Evolutionary conservation across 2,329 filamentous ascomycete genomes (phyloP).

Genomic region (Fusarium marasasianum): DNA sequence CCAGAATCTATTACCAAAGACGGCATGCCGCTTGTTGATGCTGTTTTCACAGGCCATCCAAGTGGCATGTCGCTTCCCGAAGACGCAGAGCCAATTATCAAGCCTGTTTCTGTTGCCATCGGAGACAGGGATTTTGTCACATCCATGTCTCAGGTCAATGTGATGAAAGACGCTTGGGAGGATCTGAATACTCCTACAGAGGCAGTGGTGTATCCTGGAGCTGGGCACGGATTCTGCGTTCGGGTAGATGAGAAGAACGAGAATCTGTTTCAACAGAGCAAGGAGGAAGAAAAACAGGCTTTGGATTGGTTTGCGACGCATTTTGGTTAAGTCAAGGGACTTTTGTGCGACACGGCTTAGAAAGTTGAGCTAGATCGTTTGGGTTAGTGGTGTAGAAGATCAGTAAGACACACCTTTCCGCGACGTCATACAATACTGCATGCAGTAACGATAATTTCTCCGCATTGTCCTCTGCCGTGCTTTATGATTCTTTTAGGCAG

Average conservation of each 20-base stretch:
- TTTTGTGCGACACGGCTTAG: background rate
- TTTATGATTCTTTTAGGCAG: background rate
- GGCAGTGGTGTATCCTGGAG: background rate
- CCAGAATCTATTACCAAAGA: background rate
- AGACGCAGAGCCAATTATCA: rapidly evolving
- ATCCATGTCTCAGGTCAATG: rapidly evolving
- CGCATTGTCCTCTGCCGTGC: background rate
- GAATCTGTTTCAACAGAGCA: background rate
- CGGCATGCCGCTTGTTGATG: background rate
- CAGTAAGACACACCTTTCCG: background rate
- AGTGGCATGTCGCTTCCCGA: rapidly evolving
- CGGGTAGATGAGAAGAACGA: background rate
- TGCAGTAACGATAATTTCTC: background rate
- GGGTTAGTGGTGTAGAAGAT: background rate
- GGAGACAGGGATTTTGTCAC: background rate
- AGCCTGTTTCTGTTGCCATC: background rate
- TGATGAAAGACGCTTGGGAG: background rate
- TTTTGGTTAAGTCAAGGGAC: background rate
- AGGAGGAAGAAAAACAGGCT: background rate
- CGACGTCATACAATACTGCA: background rate
- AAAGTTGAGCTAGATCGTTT: background rate
- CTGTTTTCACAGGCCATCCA: background rate
- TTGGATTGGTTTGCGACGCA: background rate
- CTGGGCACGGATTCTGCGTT: background rate
- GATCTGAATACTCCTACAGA: rapidly evolving